Conservation (phyloP, 2,329 filamentous ascomycete species). For the Bimuria novae-zelandiae region DNA sequence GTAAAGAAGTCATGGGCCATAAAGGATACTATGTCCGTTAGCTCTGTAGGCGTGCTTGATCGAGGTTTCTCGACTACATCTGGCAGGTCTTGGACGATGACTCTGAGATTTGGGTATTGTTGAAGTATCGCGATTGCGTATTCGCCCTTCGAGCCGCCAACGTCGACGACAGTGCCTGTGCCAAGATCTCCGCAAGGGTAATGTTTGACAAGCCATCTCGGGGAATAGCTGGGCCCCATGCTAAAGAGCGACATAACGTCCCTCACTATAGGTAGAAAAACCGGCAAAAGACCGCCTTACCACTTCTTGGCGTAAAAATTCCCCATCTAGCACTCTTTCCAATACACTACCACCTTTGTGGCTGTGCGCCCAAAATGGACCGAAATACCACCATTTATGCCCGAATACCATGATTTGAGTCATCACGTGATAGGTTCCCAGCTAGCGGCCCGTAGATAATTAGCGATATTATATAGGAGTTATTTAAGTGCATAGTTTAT, state of each 20-base stretch:
- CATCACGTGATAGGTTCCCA: no score
- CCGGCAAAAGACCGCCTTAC: no score
- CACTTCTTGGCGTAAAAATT: no score
- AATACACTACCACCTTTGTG: no score
- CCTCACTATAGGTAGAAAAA: no score
- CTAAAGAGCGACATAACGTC: slow-evolving; percentile 6
- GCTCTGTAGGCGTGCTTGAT: neutral
- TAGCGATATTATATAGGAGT: no score
- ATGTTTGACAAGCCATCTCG: slow-evolving; percentile 5
- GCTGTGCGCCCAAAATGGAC: no score
- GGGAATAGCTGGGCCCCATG: slow-evolving; percentile 6
- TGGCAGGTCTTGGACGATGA: slow-evolving; percentile 8
- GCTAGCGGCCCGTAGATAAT: no score
- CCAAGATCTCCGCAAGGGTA: neutral
- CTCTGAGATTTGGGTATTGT: neutral
- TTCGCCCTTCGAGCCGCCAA: slow-evolving; percentile 9
- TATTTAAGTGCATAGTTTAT: no score
- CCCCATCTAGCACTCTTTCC: no score
- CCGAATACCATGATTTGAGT: no score
- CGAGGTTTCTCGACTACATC: neutral
- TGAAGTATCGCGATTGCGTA: slow-evolving; percentile 4
- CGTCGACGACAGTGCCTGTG: slow-evolving; percentile 4
- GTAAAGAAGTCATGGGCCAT: slow-evolving; percentile 13
- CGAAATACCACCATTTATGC: no score
- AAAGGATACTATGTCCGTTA: slow-evolving; percentile 3